Evolutionary conservation across 2,329 filamentous ascomycete species (phyloP), one percentile per base, ranked within the genome.

Genomic region (Cladosporium sp.): DNA sequence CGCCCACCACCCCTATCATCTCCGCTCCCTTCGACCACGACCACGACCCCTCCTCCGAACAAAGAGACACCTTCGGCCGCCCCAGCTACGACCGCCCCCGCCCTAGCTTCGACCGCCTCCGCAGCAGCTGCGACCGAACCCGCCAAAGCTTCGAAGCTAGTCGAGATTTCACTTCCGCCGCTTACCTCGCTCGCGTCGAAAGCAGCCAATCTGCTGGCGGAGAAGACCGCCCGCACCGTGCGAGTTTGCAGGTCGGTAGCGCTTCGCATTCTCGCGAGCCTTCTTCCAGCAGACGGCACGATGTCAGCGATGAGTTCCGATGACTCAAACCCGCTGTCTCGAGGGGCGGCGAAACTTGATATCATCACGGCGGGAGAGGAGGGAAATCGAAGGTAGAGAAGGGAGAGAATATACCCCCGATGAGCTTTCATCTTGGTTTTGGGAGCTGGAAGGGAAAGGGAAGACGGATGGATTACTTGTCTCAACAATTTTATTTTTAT

Each of bases 121-220:
- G 91, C 43, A 82, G 83, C 55, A 95, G 89, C 0, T 92, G 95
- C 81, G 93, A 97, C 63, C 83, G 85, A 20, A 81, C 88, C 15
- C 79, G 90, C 59, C 79, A 86, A 9, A 92, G 87, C 67, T 95
- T 89, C 65, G 92, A 96, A 69, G 83, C 82, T 32, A 93, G 85
- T 67, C 86, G 83, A 61, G 93, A 97, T 62, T 95, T 96, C 63
- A 95, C 92, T 0, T 91, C 87, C 22, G 91, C 91, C 12, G 89
- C 89, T 32, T 83, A 92, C 65, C 72, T 98, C 57, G 85, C 84
- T 41, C 80, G 90, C 55, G 82, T 95, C 57, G 93, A 96, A 72
- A 66, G 62, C 39, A 65, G 60, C 22, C 53, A 60, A n/a, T 48
- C 45, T 13, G 36, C 36, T 7, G 33, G 22, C 27, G 36, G 27